phyloP scores from a whole-genome alignment of 164 flowering plant genomes.

The Sextonia rubra region DNA sequence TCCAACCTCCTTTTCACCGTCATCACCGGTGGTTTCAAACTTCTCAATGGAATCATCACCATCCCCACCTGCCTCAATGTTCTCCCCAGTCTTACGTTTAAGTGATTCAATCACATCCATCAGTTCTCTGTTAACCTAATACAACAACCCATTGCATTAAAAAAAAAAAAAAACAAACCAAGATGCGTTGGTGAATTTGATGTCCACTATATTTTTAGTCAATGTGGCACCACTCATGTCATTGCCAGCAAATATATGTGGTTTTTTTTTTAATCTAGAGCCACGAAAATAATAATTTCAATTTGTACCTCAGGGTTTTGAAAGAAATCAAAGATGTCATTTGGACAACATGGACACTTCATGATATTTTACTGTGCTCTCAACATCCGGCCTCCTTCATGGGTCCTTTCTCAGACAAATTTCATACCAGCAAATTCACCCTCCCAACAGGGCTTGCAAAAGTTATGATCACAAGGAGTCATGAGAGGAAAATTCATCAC shows the following conservation, averaged over 20 bases:
- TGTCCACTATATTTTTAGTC: too few relatives aligned
- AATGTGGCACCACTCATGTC: too few relatives aligned
- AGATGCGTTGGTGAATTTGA: too few relatives aligned
- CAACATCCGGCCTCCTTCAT: conserved; percentile 53
- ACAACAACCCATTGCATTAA: too few relatives aligned
- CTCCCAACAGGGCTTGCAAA: conserved; percentile 84
- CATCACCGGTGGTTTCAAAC: too few relatives aligned
- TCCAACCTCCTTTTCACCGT: too few relatives aligned
- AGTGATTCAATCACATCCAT: too few relatives aligned
- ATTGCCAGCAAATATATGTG: background rate
- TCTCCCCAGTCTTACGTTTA: too few relatives aligned
- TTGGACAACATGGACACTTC: conserved; percentile 73
- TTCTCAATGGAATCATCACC: background rate
- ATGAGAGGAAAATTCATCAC: conserved; percentile 73
- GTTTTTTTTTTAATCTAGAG: too few relatives aligned
- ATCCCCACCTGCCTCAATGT: too few relatives aligned
- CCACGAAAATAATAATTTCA: background rate
- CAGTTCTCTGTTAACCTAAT: too few relatives aligned
- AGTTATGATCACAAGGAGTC: conserved; percentile 94
- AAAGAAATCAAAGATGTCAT: conserved; percentile 67
- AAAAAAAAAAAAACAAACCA: too few relatives aligned
- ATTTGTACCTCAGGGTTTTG: conserved; percentile 65
- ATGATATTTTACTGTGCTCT: conserved; percentile 59
- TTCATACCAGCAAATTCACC: conserved; percentile 61
- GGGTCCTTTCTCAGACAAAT: conserved; percentile 48